Percentiles rank a stretch among this genome's conserved stretches.
phyloP scores from a whole-genome alignment of 2,329 filamentous ascomycete species.

The Cytospora chrysosperma region DNA sequence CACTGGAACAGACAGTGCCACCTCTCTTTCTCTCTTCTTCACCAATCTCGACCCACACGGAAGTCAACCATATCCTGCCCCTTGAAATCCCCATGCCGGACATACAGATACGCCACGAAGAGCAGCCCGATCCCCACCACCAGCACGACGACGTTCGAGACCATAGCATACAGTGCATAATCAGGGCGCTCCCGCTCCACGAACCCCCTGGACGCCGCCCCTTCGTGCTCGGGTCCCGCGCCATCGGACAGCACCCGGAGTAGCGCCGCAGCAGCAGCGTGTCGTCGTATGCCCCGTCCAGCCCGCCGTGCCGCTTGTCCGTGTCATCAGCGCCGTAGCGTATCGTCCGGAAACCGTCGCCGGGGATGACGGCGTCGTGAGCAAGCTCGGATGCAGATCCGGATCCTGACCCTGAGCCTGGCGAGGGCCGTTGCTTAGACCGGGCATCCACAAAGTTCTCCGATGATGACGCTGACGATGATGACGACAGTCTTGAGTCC shows the following conservation, averaged over 20 bases:
- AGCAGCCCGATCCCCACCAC: background rate
- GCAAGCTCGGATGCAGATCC: too few species aligned
- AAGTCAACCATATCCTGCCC: background rate
- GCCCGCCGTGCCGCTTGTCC: background rate
- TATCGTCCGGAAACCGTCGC: conserved; percentile 19
- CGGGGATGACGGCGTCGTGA: conserved; percentile 12
- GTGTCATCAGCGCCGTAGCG: background rate
- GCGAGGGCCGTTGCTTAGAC: background rate
- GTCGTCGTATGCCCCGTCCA: conserved; percentile 1
- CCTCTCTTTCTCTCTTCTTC: background rate
- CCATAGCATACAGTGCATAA: background rate
- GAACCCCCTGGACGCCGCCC: background rate
- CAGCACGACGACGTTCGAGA: conserved; percentile 6
- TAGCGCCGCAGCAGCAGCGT: too few species aligned
- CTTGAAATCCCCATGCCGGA: background rate
- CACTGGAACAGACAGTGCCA: background rate
- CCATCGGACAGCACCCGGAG: conserved; percentile 5
- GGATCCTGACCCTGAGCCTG: background rate
- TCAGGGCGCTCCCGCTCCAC: background rate
- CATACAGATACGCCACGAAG: conserved; percentile 8
- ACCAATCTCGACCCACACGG: background rate
- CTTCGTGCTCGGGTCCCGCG: background rate
- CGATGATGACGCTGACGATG: background rate
- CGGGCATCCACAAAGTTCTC: background rate
- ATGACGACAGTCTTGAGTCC: background rate